Base-by-base conservation (phyloP, 2,329 filamentous ascomycete species). In the Purpureocillium lavendulum region DNA sequence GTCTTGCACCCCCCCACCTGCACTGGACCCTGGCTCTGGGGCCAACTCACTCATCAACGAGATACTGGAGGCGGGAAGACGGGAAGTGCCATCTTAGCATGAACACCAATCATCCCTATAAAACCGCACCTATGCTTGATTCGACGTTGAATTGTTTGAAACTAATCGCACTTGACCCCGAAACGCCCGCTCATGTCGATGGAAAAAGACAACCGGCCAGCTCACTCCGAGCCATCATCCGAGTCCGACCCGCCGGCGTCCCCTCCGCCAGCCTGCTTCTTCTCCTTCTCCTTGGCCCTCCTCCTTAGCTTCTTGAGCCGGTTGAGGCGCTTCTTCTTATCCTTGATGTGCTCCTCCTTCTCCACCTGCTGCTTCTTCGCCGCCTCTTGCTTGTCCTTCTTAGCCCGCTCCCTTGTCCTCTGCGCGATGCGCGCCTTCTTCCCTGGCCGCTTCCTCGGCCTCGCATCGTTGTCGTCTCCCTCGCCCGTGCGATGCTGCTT, bases 251-350 rank as follows among this genome's bases (percentile, higher is more conserved):
- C 14, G 30, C 52, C 18, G 50, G 51, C 4, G 40, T 56, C 29
- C 49, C 37, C 45, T 11, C 40, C 47, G 15, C 46, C 49, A 21
- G 31, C 53, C 52, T 57, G 47, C 49, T 76, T 79, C 59, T 66
- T 65, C 49, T 71, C 71, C 53, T 67, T 75, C 45, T 70, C 73
- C 58, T 80, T 80, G 33, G 69, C 66, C 50, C 70, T 68, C 51
- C 69, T 66, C 56, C 75, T 73, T 44, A 79, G 48, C 61, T 81
- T 80, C 63, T 75, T 79, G 49, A 71, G 56, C 41, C 73, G 59
- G 48, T 82, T 82, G 46, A 77, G 53, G 47, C 75, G 65, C 60
- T 77, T 77, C 62, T 77, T 78, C 65, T 80, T 80, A 40, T 79
- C 74, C 49, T 64, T 68, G 24, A 78, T 47, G 36, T 71, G 68